A percentile compares a stretch with the other conserved stretches of the same genome.
Evolutionary conservation across 1,139 yeast species (phyloP).

Genomic region (Suhomyces chickasaworum): DNA sequence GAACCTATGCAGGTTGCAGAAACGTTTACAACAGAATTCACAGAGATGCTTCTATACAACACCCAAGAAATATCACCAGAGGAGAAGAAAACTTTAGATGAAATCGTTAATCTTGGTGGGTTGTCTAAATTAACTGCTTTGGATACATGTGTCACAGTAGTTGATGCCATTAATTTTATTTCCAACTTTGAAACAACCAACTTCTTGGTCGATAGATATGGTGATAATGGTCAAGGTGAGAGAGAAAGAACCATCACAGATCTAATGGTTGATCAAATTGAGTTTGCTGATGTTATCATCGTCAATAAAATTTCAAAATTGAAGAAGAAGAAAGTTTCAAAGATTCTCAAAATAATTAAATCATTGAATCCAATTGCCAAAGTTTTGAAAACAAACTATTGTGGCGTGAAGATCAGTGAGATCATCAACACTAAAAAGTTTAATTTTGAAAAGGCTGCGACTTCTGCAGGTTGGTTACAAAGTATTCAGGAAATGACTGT

Average conservation of each 20-base stretch:
- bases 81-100: slow-evolving; percentile 28
- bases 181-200: slow-evolving; percentile 45
- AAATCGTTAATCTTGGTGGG: slow-evolving; percentile 41
- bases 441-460: slow-evolving; percentile 42
- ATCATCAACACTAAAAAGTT: slow-evolving; percentile 37
- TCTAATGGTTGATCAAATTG: slow-evolving; percentile 48
- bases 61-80: slow-evolving; percentile 20
- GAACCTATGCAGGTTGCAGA: slow-evolving; percentile 56
- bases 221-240: slow-evolving; percentile 40
- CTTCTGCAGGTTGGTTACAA: slow-evolving; percentile 51
- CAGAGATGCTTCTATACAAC: slow-evolving; percentile 29
- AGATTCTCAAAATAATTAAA: slow-evolving; percentile 30
- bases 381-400: slow-evolving; percentile 34
- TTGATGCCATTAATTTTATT: slow-evolving; percentile 44
- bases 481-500: slow-evolving; percentile 42
- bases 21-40: slow-evolving; percentile 45
- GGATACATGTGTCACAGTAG: slow-evolving; percentile 51
- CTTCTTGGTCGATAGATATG: slow-evolving; percentile 42
- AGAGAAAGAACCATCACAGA: slow-evolving; percentile 47
- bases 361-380: slow-evolving; percentile 45
- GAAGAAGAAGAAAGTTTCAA: slow-evolving; percentile 20
- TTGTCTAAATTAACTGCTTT: slow-evolving; percentile 37
- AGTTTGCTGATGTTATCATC: slow-evolving; percentile 45
- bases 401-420: slow-evolving; percentile 35
- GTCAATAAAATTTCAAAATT: slow-evolving; percentile 38